phyloP scores from a whole-genome alignment of 1,139 yeast genomes.

The Ogataea hybrid region DNA sequence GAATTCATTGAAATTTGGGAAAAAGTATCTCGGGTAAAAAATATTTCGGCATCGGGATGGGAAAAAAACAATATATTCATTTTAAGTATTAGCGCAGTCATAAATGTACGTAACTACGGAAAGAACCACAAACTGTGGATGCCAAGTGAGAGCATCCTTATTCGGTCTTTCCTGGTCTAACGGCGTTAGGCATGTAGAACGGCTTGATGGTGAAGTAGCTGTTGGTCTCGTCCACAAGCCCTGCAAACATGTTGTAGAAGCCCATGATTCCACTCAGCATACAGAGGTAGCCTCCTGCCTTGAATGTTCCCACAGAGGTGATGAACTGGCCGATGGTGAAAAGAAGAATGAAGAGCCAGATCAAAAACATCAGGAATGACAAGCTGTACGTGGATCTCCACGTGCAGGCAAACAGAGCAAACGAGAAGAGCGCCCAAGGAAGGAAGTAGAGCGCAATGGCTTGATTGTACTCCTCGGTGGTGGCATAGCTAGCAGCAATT shows the following conservation, averaged over 20 bases:
- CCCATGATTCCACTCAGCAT: slow-evolving; percentile 59
- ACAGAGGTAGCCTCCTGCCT: slow-evolving; percentile 75
- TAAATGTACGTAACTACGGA: slow-evolving; percentile 1
- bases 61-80: background rate
- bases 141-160: background rate
- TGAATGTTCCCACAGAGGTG: slow-evolving; percentile 43
- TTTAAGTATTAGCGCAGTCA: background rate
- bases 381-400: slow-evolving; percentile 65
- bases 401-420: slow-evolving; percentile 54
- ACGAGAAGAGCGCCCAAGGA: slow-evolving; percentile 69
- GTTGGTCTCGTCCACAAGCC: slow-evolving; percentile 39
- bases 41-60: too few species aligned
- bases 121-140: too few species aligned
- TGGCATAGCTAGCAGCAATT: slow-evolving; percentile 48
- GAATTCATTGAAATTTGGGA: background rate
- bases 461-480: slow-evolving; percentile 42
- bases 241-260: slow-evolving; percentile 53
- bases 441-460: slow-evolving; percentile 59
- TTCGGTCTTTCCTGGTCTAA: slow-evolving; percentile 14
- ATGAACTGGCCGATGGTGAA: slow-evolving; percentile 57
- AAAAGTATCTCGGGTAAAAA: too few species aligned
- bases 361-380: slow-evolving; percentile 48
- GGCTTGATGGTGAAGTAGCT: slow-evolving; percentile 39
- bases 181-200: slow-evolving; percentile 36
- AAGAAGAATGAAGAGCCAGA: slow-evolving; percentile 54